Percentiles rank a stretch among this genome's conserved stretches.
These are phyloP conservation scores for Somion occarium DNA, from an alignment of 1,284 basidiomycete species.

Conservation along the genomic window DNA sequence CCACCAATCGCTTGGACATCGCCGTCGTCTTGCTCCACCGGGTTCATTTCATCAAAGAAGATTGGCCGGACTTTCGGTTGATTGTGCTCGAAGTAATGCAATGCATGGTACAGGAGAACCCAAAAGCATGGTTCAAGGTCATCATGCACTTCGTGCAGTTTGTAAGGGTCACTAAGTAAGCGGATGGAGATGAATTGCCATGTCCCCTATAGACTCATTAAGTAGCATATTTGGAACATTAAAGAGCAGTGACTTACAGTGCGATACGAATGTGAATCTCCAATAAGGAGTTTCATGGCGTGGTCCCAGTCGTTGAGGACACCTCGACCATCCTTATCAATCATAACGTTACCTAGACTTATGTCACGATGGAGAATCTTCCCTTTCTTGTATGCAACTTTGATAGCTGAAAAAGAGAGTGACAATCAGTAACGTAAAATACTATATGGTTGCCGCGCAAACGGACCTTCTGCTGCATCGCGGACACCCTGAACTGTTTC, in stretches of 20 bases:
- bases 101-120: constrained; percentile 1
- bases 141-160: background rate
- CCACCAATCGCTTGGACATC: too few relatives aligned
- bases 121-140: constrained; percentile 10
- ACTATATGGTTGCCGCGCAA: background rate
- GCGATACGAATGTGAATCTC: background rate
- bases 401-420: constrained; percentile 2
- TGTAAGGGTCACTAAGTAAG: background rate
- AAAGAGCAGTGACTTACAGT: background rate
- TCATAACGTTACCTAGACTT: constrained; percentile 13
- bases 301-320: too few relatives aligned
- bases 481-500: constrained; percentile 5
- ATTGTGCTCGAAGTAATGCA: background rate
- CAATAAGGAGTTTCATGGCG: background rate
- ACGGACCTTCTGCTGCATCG: constrained; percentile 5
- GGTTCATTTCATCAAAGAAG: background rate
- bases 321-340: too few relatives aligned
- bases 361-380: constrained; percentile 15
- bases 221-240: background rate
- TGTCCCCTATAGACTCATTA: background rate
- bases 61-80: background rate
- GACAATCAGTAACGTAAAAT: background rate
- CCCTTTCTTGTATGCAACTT: background rate
- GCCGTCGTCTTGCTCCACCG: too few relatives aligned
- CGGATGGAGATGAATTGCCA: constrained; percentile 2